Percentiles rank a stretch among this genome's conserved stretches.
Conservation (phyloP, 768 basidiomycete genomes). For the Podaxis sp. region DNA sequence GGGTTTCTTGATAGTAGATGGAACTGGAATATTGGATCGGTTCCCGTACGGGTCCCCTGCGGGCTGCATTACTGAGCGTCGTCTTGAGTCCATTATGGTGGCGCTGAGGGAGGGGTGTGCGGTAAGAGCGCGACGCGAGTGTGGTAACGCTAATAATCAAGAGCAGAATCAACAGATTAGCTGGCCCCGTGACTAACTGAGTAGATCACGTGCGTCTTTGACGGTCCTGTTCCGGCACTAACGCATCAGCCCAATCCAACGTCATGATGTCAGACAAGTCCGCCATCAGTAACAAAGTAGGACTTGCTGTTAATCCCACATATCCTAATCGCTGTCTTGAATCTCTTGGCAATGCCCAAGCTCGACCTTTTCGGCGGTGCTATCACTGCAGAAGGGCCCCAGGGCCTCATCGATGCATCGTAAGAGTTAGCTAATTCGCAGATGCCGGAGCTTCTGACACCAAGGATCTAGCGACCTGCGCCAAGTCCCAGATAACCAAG, state of each 20-base stretch:
- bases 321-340: neutral
- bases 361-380: conserved; percentile 84
- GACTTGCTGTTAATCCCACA: neutral
- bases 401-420: conserved; percentile 79
- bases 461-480: conserved; percentile 47
- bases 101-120: neutral
- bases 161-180: neutral
- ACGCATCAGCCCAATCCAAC: neutral
- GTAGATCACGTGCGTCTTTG: neutral
- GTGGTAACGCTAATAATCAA: neutral
- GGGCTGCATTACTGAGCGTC: conserved; percentile 62
- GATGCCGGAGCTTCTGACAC: conserved; percentile 1
- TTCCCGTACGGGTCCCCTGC: conserved; percentile 47
- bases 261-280: neutral
- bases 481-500: conserved; percentile 93
- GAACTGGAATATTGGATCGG: conserved; percentile 72
- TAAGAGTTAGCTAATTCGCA: conserved; percentile 37
- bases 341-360: neutral
- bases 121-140: neutral
- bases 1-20: conserved; percentile 74
- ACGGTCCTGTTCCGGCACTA: neutral
- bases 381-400: conserved; percentile 61
- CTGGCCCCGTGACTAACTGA: conserved; percentile 7
- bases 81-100: conserved; percentile 45
- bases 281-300: too few species aligned